A percentile compares a stretch with the other conserved stretches of the same genome.
Conservation (phyloP, 2,329 filamentous ascomycete species). For the Daldinia sp. region DNA sequence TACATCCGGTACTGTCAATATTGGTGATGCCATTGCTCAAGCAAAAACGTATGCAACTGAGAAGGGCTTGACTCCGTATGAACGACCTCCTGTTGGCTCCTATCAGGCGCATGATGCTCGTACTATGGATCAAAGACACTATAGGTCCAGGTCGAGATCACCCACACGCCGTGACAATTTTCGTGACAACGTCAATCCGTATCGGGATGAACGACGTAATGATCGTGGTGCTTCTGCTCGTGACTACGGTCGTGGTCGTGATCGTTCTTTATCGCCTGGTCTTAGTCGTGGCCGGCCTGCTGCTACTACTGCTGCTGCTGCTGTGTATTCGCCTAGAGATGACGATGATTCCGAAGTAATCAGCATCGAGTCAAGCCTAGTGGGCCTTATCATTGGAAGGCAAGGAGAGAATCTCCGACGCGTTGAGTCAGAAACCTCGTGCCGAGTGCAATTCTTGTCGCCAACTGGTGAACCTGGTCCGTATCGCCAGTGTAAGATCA, state of each 20-base stretch:
- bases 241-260: constrained; percentile 74
- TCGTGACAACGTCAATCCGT: constrained; percentile 83
- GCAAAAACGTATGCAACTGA: constrained; percentile 85
- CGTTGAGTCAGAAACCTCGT: constrained; percentile 84
- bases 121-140: constrained; percentile 65
- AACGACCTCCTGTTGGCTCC: constrained; percentile 64
- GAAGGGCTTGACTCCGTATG: constrained; percentile 76
- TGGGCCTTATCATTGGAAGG: constrained; percentile 90
- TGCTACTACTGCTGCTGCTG: constrained; percentile 51
- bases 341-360: constrained; percentile 85
- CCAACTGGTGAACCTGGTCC: constrained; percentile 77
- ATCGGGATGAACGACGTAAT: constrained; percentile 85
- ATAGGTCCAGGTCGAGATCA: constrained; percentile 79
- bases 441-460: constrained; percentile 89
- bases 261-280: constrained; percentile 79
- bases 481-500: constrained; percentile 87
- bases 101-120: constrained; percentile 57
- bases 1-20: constrained; percentile 83
- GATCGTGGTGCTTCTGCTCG: constrained; percentile 68
- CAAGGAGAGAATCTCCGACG: constrained; percentile 89
- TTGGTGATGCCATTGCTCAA: constrained; percentile 86
- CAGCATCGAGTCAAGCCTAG: constrained; percentile 85
- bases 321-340: constrained; percentile 69
- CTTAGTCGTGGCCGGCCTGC: constrained; percentile 61
- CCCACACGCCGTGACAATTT: constrained; percentile 74